These are phyloP conservation scores for Moringa oleifera DNA, from an alignment of 345 rosid genomes.

Conservation along the genomic window DNA sequence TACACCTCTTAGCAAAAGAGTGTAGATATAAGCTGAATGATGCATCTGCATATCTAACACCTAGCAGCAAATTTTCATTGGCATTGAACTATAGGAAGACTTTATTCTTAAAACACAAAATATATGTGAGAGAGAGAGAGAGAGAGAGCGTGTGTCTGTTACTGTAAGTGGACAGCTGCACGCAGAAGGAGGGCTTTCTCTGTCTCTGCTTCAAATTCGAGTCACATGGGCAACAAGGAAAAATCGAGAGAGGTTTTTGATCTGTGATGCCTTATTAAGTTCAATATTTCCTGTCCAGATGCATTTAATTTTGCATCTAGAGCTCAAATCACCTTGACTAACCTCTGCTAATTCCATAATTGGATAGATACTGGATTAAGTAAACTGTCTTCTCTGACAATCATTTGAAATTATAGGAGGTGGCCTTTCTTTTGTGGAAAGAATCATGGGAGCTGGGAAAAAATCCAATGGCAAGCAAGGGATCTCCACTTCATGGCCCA, in stretches of 20 bases:
- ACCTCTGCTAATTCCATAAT: background rate
- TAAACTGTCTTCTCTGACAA: background rate
- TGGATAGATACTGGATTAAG: background rate
- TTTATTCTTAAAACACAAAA: no score
- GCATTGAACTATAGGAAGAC: no score
- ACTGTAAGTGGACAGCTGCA: background rate
- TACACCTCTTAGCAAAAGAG: background rate
- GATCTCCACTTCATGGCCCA: slow-evolving; percentile 94
- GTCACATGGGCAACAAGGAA: no score
- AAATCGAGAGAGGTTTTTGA: no score
- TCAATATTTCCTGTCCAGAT: no score
- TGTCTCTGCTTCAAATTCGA: no score
- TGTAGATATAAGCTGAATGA: background rate
- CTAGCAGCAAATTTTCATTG: no score
- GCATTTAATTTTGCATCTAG: no score
- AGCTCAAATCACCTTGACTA: background rate
- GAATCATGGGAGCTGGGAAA: slow-evolving; percentile 92
- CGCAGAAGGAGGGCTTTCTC: background rate
- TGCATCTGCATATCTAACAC: background rate
- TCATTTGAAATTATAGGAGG: slow-evolving; percentile 49
- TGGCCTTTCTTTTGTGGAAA: slow-evolving; percentile 92
- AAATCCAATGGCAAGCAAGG: slow-evolving; percentile 97
- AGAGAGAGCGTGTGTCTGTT: no score
- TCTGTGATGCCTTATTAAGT: no score
- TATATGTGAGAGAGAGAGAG: no score